Evolutionary conservation across 179 eudicot genomes (phyloP).

Genomic region (Spergularia azorica): DNA sequence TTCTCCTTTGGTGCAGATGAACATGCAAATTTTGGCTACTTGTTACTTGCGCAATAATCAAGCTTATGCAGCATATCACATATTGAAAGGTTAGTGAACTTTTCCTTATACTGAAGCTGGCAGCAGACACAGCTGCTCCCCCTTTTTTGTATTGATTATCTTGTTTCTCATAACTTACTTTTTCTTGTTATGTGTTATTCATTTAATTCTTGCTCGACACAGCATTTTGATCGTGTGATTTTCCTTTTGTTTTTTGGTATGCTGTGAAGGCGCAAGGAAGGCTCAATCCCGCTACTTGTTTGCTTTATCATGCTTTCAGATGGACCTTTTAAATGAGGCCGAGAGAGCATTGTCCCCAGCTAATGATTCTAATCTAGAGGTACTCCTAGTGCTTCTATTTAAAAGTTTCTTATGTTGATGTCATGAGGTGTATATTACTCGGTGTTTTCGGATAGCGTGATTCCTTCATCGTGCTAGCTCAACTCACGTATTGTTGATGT

Average conservation of each 20-base stretch:
- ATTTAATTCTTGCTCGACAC: background rate
- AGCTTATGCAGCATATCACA: slow-evolving; percentile 88
- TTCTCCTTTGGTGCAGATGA: slow-evolving; percentile 51
- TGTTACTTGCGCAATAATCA: slow-evolving; percentile 92
- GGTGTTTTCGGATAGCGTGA: background rate
- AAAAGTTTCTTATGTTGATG: background rate
- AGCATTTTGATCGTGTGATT: slow-evolving; percentile 5
- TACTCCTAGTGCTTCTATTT: slow-evolving; percentile 26
- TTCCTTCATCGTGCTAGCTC: background rate
- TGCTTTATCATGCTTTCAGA: slow-evolving; percentile 91
- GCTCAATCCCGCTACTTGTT: slow-evolving; percentile 98
- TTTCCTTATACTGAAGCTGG: slow-evolving; percentile 4
- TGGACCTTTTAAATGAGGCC: slow-evolving; percentile 94
- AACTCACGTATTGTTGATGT: slow-evolving; percentile 10
- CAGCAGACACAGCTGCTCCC: background rate
- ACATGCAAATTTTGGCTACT: slow-evolving; percentile 79
- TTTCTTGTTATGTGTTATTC: background rate
- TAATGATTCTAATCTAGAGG: slow-evolving; percentile 86
- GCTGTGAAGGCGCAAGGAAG: slow-evolving; percentile 70
- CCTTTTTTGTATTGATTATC: background rate
- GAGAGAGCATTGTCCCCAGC: slow-evolving; percentile 75
- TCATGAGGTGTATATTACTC: background rate
- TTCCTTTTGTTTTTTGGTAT: slow-evolving; percentile 23
- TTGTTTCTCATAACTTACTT: slow-evolving; percentile 2
- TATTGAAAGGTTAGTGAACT: slow-evolving; percentile 65